A percentile compares a stretch with the other conserved stretches of the same genome.
These are phyloP conservation scores for Dryas integrifolia DNA, from an alignment of 331 rosid genomes.

Conservation along the genomic window DNA sequence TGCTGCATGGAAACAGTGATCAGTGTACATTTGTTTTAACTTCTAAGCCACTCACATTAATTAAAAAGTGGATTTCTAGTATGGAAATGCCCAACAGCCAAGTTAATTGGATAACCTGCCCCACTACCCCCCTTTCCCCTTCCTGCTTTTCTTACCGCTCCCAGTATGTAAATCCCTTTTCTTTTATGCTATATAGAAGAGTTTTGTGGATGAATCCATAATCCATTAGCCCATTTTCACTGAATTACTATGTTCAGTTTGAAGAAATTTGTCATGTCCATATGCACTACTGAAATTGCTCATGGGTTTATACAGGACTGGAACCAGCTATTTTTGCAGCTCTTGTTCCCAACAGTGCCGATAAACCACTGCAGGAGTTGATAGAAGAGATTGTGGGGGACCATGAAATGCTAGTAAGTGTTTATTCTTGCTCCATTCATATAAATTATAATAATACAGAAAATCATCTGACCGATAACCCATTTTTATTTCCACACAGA, in stretches of 20 bases:
- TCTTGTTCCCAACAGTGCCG: conserved; percentile 89
- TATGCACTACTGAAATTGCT: not conserved
- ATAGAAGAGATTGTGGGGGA: conserved; percentile 83
- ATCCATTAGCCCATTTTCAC: not conserved
- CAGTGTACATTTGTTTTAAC: not conserved
- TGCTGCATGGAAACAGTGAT: too few relatives aligned
- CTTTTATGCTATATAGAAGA: too few relatives aligned
- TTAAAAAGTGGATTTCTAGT: not conserved
- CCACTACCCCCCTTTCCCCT: not conserved
- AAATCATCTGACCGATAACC: not conserved
- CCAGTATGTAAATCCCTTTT: not conserved
- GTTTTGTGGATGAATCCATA: not conserved
- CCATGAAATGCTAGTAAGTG: conserved; percentile 73
- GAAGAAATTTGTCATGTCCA: not conserved
- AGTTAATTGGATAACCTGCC: too few relatives aligned
- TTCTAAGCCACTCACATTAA: not conserved
- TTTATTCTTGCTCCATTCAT: not conserved
- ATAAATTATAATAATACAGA: not conserved
- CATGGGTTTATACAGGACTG: conserved; percentile 52
- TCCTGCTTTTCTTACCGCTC: not conserved
- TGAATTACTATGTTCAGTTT: not conserved
- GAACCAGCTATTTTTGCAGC: conserved; percentile 84
- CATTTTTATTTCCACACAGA: conserved; percentile 36
- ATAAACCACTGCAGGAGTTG: conserved; percentile 64
- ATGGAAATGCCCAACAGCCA: not conserved